A percentile compares a stretch with the other conserved stretches of the same genome.
Evolutionary conservation across 2,329 filamentous ascomycete species (phyloP).

Genomic region (Taxawa tesnikishii): DNA sequence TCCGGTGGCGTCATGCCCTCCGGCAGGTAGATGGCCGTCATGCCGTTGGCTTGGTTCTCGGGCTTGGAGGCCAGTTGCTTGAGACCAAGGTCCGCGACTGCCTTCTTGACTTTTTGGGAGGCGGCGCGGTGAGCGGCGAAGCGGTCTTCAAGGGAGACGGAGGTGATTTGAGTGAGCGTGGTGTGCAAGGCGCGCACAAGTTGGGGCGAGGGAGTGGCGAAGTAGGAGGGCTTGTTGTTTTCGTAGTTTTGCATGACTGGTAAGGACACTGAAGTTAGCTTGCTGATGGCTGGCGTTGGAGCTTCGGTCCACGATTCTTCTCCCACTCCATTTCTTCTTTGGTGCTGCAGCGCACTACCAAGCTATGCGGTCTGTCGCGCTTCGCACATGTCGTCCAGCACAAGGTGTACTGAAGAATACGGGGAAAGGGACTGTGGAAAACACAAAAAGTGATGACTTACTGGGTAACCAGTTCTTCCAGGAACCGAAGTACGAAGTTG

Average conservation of each 20-base stretch:
- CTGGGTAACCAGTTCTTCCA: constrained; percentile 96
- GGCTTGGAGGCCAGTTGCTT: constrained; percentile 76
- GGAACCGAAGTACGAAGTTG: constrained; percentile 84
- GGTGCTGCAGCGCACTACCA: too few relatives aligned
- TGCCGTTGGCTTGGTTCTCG: constrained; percentile 88
- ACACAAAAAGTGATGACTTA: too few relatives aligned
- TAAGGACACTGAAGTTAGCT: too few relatives aligned
- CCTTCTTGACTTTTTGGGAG: constrained; percentile 78
- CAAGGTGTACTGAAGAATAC: not conserved
- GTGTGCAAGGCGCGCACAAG: constrained; percentile 89
- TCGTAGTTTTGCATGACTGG: constrained; percentile 98
- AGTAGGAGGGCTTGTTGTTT: constrained; percentile 93
- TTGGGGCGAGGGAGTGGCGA: constrained; percentile 91
- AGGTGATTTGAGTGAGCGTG: constrained; percentile 71
- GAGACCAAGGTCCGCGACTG: constrained; percentile 66
- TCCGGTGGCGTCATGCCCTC: constrained; percentile 71
- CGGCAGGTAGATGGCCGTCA: constrained; percentile 95
- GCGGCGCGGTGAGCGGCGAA: constrained; percentile 70
- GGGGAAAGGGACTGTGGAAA: too few relatives aligned
- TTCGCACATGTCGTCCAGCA: not conserved
- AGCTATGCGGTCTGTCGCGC: too few relatives aligned
- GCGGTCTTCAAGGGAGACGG: constrained; percentile 66
- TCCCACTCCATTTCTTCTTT: too few relatives aligned
- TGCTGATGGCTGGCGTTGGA: too few relatives aligned
- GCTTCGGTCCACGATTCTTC: too few relatives aligned